Conservation (phyloP, 805 yeast species). For the Metschnikowia baotianmanensis region DNA sequence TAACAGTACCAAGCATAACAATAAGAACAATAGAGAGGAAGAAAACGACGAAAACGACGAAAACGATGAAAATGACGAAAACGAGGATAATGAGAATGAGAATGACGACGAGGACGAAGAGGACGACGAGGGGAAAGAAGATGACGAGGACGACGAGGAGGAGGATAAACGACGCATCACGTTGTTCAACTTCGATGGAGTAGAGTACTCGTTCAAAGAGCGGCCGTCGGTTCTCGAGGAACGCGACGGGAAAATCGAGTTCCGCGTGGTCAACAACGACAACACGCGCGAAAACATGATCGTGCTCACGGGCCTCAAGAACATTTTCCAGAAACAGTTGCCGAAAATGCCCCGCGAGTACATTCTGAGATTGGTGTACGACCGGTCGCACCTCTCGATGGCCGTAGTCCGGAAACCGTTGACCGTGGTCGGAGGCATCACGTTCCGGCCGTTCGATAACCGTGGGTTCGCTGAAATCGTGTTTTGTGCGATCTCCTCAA, state of each 20-base stretch:
- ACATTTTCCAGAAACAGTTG: conserved; percentile 93
- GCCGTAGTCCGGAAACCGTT: conserved; percentile 93
- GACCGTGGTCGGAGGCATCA: conserved; percentile 97
- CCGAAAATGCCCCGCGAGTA: conserved; percentile 99
- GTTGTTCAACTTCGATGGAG: conserved; percentile 70
- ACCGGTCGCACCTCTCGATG: conserved; percentile 89
- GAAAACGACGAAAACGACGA: conserved; percentile 6
- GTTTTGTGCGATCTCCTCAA: conserved; percentile 94
- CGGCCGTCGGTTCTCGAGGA: conserved; percentile 95
- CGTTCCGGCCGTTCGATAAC: conserved; percentile 89
- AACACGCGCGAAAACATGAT: conserved; percentile 82
- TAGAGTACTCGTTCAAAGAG: conserved; percentile 78
- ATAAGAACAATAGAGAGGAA: conserved; percentile 18
- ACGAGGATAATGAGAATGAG: conserved; percentile 8
- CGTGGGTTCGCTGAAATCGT: conserved; percentile 97
- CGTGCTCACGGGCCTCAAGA: conserved; percentile 91
- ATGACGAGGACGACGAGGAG: conserved; percentile 45
- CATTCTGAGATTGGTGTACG: conserved; percentile 91
- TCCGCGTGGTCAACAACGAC: conserved; percentile 95
- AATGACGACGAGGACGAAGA: conserved; percentile 23
- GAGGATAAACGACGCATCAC: conserved; percentile 42
- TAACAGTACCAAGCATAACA: not conserved
- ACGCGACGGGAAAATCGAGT: conserved; percentile 87
- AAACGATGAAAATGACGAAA: conserved; percentile 3
- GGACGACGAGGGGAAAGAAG: conserved; percentile 39